Conservation (phyloP, 1,284 basidiomycete species). For the Boletus sp. region DNA sequence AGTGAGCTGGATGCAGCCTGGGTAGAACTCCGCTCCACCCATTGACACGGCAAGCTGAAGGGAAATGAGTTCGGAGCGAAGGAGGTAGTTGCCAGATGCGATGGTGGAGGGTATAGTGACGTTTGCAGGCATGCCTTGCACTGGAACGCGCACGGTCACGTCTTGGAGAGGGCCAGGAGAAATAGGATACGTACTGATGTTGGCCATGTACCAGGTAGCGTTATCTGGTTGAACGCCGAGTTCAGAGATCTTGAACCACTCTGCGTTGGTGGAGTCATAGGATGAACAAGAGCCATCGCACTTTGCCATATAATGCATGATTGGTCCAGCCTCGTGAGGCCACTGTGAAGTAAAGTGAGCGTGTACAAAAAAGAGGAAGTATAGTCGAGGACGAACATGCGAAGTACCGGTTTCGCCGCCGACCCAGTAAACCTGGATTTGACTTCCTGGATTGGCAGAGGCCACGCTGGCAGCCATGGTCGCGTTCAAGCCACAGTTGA, state of each 20-base stretch:
- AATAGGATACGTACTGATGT: constrained; percentile 39
- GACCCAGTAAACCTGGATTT: constrained; percentile 39
- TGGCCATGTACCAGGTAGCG: constrained; percentile 46
- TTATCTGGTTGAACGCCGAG: constrained; percentile 30
- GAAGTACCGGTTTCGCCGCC: constrained; percentile 37
- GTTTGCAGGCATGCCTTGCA: constrained; percentile 42
- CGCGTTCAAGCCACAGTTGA: constrained; percentile 49
- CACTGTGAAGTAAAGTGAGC: constrained; percentile 31
- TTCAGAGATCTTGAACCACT: constrained; percentile 48
- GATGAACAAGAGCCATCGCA: constrained; percentile 40
- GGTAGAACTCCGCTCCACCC: constrained; percentile 74
- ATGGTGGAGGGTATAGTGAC: constrained; percentile 59
- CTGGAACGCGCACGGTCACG: constrained; percentile 28
- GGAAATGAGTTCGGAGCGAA: constrained; percentile 75
- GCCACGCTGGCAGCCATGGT: constrained; percentile 42
- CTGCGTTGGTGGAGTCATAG: constrained; percentile 40
- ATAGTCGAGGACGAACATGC: constrained; percentile 27
- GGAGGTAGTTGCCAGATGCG: constrained; percentile 64
- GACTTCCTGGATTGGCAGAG: constrained; percentile 46
- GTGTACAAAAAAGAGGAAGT: background rate
- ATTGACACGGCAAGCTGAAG: constrained; percentile 56
- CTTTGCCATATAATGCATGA: constrained; percentile 45
- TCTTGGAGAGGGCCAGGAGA: background rate
- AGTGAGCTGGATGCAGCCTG: constrained; percentile 65
- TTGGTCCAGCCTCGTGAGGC: constrained; percentile 43